Evolutionary conservation across 352 stramenopile genomes (phyloP).

Genomic region (Pythium apleroticum): DNA sequence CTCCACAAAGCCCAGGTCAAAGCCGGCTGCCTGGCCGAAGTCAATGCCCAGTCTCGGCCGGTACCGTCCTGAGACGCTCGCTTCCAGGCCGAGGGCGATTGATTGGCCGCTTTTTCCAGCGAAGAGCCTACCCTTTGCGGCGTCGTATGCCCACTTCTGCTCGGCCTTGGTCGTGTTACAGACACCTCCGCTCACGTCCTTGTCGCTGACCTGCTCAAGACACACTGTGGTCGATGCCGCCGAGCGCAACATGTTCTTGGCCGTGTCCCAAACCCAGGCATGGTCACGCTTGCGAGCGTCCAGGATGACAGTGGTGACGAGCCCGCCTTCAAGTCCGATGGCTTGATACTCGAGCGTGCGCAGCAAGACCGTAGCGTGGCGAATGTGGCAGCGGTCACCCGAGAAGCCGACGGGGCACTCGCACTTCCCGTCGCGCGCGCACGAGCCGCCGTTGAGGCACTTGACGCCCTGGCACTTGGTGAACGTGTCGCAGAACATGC

Average conservation of each 20-base stretch:
- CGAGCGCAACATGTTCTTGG: conserved; percentile 12
- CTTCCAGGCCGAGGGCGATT: background rate
- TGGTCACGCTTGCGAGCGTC: conserved; percentile 9
- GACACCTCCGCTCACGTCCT: background rate
- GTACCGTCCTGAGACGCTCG: background rate
- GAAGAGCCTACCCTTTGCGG: background rate
- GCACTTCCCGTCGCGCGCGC: conserved; percentile 5
- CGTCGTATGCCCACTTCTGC: conserved; percentile 13
- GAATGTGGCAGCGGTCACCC: background rate
- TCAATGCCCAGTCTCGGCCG: background rate
- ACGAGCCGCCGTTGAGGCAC: conserved; percentile 12
- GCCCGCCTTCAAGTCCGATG: conserved; percentile 5
- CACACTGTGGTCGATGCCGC: background rate
- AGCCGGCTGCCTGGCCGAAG: background rate
- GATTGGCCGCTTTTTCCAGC: background rate
- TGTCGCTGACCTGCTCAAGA: conserved; percentile 1
- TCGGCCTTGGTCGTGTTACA: conserved; percentile 4
- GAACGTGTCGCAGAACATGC: conserved; percentile 14
- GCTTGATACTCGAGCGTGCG: conserved; percentile 5
- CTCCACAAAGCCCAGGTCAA: conserved; percentile 5
- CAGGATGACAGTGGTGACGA: background rate
- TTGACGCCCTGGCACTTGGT: conserved; percentile 13
- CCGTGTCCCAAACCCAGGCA: conserved; percentile 10
- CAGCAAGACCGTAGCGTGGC: conserved; percentile 6
- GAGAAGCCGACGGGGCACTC: conserved; percentile 8